Evolutionary conservation across 23 red algal genomes (phyloP), one percentile per base, ranked within the genome.

Genomic region (Gracilaria caudata): DNA sequence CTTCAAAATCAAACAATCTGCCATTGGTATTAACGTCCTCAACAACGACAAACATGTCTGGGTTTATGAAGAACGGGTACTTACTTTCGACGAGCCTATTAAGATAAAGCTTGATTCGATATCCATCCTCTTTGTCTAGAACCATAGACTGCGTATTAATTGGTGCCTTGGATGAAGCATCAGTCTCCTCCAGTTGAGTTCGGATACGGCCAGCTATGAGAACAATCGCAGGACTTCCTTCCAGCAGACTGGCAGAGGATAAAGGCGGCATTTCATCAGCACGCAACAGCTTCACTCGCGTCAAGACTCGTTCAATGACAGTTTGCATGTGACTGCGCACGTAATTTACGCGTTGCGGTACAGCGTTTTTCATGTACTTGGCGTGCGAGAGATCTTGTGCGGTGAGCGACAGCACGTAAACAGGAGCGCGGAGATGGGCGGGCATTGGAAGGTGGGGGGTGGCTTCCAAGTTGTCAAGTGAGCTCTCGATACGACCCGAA

Each of bases 21-120:
- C 87, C 77, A 75, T 91, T 91, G 10, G 87, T 91, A 46, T 91
- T 91, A 19, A 91, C 64, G 43, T 77, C 87, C 51, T 91, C 87
- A 24, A 91, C 87, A 16, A 82, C 56, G 37, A 82, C 87, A 58
- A 91, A 33, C 77, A 82, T 82, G 43, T 77, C 87, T 2, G 87
- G 77, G 29, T 53, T 46, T 10, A 91, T 35, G 23, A 82, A 91
- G 6, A 91, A 51, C 14, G 87, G 87, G 13, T 49, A 44, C 87
- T 81, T 64, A 17, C n/a, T 60, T 4, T 24, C 57, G 3, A 58
- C 13, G 1, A 91, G 41, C 24, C 87, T 65, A 11, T 33, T 43
- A 3, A 91, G 78, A 41, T 91, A 29, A 10, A 91, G 65, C 29
- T 91, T 91, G 37, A 91, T 68, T 1, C 58, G 28, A 37, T 82